Evolutionary conservation across 31 red algal species (phyloP).

Genomic region (Asparagopsis taxiformis): DNA sequence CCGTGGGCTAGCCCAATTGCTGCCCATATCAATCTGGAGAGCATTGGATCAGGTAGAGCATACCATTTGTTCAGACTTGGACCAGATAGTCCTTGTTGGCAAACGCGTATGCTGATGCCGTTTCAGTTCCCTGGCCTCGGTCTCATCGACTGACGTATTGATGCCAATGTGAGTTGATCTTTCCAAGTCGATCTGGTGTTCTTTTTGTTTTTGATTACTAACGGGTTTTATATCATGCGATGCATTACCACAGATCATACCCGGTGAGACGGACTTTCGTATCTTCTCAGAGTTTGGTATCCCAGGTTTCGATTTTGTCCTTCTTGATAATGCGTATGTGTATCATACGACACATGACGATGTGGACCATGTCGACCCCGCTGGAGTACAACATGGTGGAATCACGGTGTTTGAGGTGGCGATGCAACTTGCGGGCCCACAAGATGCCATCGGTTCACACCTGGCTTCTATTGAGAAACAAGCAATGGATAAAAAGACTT

Average conservation of each 20-base stretch:
- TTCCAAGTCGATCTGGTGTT: too few relatives aligned
- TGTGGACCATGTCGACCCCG: constrained; percentile 40
- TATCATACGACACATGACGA: constrained; percentile 92
- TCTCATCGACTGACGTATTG: constrained; percentile 73
- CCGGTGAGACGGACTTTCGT: constrained; percentile 93
- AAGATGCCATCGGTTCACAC: constrained; percentile 66
- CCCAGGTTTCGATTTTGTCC: constrained; percentile 87
- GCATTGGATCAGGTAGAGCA: constrained; percentile 66
- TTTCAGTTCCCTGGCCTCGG: constrained; percentile 64
- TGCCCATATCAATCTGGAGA: constrained; percentile 88
- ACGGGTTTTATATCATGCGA: background rate
- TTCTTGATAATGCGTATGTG: constrained; percentile 77
- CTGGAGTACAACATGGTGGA: constrained; percentile 71
- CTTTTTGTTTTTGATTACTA: background rate
- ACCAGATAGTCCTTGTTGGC: constrained; percentile 80
- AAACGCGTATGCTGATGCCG: constrained; percentile 73
- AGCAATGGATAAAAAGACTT: too few relatives aligned
- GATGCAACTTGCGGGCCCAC: constrained; percentile 48
- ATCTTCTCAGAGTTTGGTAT: constrained; percentile 85
- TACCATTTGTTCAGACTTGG: constrained; percentile 83
- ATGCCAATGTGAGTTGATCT: constrained; percentile 52
- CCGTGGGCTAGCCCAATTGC: constrained; percentile 36
- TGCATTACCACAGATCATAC: constrained; percentile 48
- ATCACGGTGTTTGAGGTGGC: constrained; percentile 53
- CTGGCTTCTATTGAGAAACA: too few relatives aligned